Conservation (phyloP, 164 flowering plant species). For the Vitis cinerea region DNA sequence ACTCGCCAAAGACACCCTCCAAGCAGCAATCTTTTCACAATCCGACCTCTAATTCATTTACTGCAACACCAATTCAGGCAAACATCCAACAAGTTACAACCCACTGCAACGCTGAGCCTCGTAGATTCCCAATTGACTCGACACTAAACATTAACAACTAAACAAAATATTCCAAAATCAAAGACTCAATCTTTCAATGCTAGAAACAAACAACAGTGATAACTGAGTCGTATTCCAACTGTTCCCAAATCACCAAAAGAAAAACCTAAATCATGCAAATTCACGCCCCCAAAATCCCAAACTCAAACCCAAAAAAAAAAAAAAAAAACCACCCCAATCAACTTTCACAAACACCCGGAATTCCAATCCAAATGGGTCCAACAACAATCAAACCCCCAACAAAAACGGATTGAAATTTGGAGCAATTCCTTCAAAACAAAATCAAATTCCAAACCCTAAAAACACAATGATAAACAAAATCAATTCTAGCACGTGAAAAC, state of each 20-base stretch:
- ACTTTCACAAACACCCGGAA: not conserved
- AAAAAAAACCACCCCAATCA: not conserved
- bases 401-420: not conserved
- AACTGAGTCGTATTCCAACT: too few relatives aligned
- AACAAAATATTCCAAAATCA: too few relatives aligned
- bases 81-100: not conserved
- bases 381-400: conserved; percentile 16
- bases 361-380: conserved; percentile 1
- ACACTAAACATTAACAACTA: too few relatives aligned
- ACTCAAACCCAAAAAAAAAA: not conserved
- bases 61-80: conserved; percentile 6
- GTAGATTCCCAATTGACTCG: too few relatives aligned
- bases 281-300: not conserved
- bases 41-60: not conserved
- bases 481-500: too few relatives aligned
- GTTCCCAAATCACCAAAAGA: too few relatives aligned
- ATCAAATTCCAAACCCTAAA: conserved; percentile 14
- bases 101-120: too few relatives aligned
- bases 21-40: not conserved
- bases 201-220: too few relatives aligned
- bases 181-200: too few relatives aligned
- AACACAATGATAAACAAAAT: not conserved
- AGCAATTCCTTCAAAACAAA: conserved; percentile 7
- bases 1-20: not conserved
- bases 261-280: too few relatives aligned